These are phyloP conservation scores for Suillus ampliporus DNA, from an alignment of 768 basidiomycete genomes.

Conservation along the genomic window DNA sequence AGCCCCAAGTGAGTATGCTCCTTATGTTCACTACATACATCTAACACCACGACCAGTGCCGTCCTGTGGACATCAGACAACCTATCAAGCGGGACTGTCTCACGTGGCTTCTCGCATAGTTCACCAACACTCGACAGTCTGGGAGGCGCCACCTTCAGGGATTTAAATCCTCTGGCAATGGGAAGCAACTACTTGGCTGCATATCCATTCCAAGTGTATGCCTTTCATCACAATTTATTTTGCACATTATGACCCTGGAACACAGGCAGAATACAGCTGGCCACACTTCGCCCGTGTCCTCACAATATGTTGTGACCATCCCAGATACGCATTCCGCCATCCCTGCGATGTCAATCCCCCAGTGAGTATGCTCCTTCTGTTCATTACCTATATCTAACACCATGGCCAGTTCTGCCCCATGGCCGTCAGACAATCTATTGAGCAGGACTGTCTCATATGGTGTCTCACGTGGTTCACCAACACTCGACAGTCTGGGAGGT, in stretches of 20 bases:
- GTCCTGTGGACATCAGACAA: not conserved
- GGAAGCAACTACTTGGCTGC: not conserved
- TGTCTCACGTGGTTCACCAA: too few species aligned
- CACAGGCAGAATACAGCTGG: not conserved
- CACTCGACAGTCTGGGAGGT: not conserved
- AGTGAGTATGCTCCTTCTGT: not conserved
- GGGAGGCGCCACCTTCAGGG: not conserved
- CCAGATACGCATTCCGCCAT: not conserved
- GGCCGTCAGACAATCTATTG: too few species aligned
- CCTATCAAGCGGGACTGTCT: not conserved
- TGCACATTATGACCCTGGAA: too few species aligned
- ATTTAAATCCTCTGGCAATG: not conserved
- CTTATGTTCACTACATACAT: not conserved
- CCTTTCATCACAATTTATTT: too few species aligned
- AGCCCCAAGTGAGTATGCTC: not conserved
- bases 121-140: not conserved
- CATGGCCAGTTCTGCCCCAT: too few species aligned
- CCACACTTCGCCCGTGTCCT: not conserved
- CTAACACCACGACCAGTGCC: not conserved
- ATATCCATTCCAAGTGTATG: not conserved
- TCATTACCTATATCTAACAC: too few species aligned
- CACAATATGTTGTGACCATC: not conserved
- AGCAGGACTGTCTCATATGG: too few species aligned
- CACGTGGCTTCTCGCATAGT: not conserved
- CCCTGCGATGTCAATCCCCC: not conserved